Conservation (phyloP, 2,329 filamentous ascomycete genomes). For the Epichloe uncinata region DNA sequence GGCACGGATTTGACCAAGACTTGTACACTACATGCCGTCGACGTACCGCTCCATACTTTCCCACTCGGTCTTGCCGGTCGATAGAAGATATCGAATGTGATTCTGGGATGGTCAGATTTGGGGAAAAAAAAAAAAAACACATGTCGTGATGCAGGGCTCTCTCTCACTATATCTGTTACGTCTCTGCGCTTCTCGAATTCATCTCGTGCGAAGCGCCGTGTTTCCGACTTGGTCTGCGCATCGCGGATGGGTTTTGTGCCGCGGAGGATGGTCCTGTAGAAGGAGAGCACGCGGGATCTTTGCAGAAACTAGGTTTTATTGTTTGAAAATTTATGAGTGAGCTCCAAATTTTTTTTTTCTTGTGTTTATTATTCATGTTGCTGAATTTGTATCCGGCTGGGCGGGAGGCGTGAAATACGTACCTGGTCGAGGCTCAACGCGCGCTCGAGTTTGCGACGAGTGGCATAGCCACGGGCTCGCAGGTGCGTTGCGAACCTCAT, state of each 20-base stretch:
- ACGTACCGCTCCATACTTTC: slow-evolving; percentile 41
- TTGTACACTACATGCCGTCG: slow-evolving; percentile 20
- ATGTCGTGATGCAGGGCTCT: slow-evolving; percentile 13
- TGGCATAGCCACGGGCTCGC: slow-evolving; percentile 22
- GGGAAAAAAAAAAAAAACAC: no score
- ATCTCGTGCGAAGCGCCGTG: slow-evolving; percentile 40
- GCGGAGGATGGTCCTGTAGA: slow-evolving; percentile 46
- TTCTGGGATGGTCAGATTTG: slow-evolving; percentile 20
- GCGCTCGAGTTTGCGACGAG: slow-evolving; percentile 18
- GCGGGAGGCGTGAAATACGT: slow-evolving; percentile 6
- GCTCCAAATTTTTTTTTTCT: background rate
- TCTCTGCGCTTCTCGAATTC: slow-evolving; percentile 47
- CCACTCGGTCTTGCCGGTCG: slow-evolving; percentile 53
- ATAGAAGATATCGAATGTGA: slow-evolving; percentile 50
- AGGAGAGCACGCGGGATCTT: slow-evolving; percentile 36
- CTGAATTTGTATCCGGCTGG: background rate
- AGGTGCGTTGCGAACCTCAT: slow-evolving; percentile 15
- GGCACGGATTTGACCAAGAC: no score
- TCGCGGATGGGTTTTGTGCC: slow-evolving; percentile 40
- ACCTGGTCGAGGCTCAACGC: slow-evolving; percentile 47
- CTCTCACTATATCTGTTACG: slow-evolving; percentile 42
- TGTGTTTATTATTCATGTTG: background rate
- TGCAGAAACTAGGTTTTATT: slow-evolving; percentile 39
- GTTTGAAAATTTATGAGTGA: background rate
- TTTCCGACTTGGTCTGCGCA: slow-evolving; percentile 38